Percentiles rank a stretch among this genome's conserved stretches.
Evolutionary conservation across 106 monocot genomes (phyloP).

Genomic region (Phalaenopsis equestris): DNA sequence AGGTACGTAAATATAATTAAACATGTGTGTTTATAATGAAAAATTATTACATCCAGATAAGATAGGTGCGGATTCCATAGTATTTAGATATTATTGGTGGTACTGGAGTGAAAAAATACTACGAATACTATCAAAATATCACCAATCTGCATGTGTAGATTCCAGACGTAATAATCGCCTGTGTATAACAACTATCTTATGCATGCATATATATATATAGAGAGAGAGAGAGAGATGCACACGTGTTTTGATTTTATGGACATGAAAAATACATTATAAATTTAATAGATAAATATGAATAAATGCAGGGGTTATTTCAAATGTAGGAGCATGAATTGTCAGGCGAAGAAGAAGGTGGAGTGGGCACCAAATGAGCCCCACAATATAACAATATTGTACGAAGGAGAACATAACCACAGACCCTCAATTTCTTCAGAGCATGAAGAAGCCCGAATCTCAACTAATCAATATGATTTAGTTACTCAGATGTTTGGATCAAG

Average conservation of each 20-base stretch:
- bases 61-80: too few species aligned
- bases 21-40: too few species aligned
- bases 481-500: conserved; percentile 20
- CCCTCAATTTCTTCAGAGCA: not conserved
- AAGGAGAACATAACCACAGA: conserved; percentile 30
- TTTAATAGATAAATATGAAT: not conserved
- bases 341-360: conserved; percentile 45
- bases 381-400: conserved; percentile 25
- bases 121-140: too few species aligned
- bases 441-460: not conserved
- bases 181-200: not conserved
- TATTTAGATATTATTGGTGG: too few species aligned
- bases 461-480: conserved; percentile 20
- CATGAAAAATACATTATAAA: not conserved
- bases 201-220: not conserved
- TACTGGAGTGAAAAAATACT: too few species aligned
- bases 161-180: too few species aligned
- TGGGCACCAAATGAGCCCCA: conserved; percentile 30
- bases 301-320: conserved; percentile 43
- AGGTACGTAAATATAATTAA: conserved; percentile 15
- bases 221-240: not conserved
- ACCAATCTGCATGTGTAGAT: too few species aligned
- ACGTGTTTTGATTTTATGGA: not conserved
- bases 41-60: too few species aligned
- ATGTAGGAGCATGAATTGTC: conserved; percentile 32